Base-by-base conservation (phyloP, 192 early-diverging fungal species). In the Podochytrium sp. region DNA sequence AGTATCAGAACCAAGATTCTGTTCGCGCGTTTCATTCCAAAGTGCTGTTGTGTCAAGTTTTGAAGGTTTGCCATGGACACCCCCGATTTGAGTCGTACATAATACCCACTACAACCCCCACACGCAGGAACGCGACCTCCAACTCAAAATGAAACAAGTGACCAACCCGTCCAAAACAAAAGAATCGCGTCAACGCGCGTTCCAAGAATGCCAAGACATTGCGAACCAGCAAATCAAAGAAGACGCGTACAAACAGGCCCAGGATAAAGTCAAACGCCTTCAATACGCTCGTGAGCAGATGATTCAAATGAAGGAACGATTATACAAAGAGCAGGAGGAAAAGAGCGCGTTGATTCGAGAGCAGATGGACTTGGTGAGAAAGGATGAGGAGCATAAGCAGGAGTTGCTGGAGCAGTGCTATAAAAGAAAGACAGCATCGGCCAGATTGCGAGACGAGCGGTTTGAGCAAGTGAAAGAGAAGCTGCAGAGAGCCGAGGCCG, bases 21-120 rank as follows among this genome's bases (percentile, higher is more conserved):
- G 84, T 85, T 20, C 80, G 80, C 60, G 67, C 65, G 7, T 85
- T 85, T 56, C 80, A 85, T 57, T 60, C 64, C 40, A 73, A 72
- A 51, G 71, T 85, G 1, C 52, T 77, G 29, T 56, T 80, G 25
- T 78, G 61, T 40, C 75, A 84, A 57, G 76, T 75, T 2, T 47
- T 81, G 23, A 23, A 77, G 75, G 80, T 61, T n/a, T 32, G n/a
- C 12, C n/a, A n/a, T n/a, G n/a, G n/a, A n/a, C n/a, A n/a, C n/a
- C n/a, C n/a, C n/a, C n/a, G n/a, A n/a, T n/a, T n/a, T n/a, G n/a
- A n/a, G n/a, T n/a, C n/a, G n/a, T n/a, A n/a, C n/a, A n/a, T n/a
- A n/a, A n/a, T n/a, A n/a, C n/a, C n/a, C 72, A 53, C 1, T 30
- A n/a, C 18, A 16, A 37, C 40, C 34, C 23, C 1, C 39, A 2